phyloP scores from a whole-genome alignment of 768 basidiomycete genomes.

The Lentinula aciculospora region DNA sequence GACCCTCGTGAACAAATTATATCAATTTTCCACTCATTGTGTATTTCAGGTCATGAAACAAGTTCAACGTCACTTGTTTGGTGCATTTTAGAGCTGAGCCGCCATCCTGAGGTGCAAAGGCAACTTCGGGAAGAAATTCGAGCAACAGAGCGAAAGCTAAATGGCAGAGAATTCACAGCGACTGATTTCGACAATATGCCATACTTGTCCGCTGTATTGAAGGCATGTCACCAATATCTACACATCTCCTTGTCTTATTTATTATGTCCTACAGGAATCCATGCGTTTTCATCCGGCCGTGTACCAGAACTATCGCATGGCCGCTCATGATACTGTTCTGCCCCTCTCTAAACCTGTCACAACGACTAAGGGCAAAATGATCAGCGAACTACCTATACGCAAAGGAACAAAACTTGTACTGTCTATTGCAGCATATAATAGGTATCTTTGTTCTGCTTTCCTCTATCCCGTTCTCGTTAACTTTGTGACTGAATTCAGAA shows the following conservation, averaged over 20 bases:
- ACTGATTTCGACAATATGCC: slow-evolving; percentile 47
- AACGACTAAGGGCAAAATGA: slow-evolving; percentile 24
- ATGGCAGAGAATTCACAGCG: slow-evolving; percentile 25
- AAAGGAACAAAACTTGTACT: slow-evolving; percentile 13
- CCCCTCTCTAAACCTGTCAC: slow-evolving; percentile 34
- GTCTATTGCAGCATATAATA: not conserved
- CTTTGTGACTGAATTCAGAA: slow-evolving; percentile 20
- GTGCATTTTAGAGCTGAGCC: not conserved
- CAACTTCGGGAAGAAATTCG: not conserved
- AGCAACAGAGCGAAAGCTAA: not conserved
- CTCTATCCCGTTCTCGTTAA: not conserved
- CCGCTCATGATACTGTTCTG: slow-evolving; percentile 37
- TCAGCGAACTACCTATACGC: slow-evolving; percentile 25
- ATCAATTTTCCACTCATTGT: no score
- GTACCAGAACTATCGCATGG: slow-evolving; percentile 29
- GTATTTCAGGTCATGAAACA: not conserved
- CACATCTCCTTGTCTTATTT: no score
- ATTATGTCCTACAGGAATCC: slow-evolving; percentile 31
- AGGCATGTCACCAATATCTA: no score
- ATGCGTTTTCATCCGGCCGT: slow-evolving; percentile 37
- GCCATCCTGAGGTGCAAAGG: not conserved
- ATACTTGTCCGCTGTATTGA: slow-evolving; percentile 38
- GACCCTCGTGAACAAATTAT: no score
- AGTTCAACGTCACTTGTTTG: not conserved
- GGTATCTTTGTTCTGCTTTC: not conserved